Evolutionary conservation across 2,329 filamentous ascomycete species (phyloP).

Genomic region (Paraconiothyrium brasiliense): DNA sequence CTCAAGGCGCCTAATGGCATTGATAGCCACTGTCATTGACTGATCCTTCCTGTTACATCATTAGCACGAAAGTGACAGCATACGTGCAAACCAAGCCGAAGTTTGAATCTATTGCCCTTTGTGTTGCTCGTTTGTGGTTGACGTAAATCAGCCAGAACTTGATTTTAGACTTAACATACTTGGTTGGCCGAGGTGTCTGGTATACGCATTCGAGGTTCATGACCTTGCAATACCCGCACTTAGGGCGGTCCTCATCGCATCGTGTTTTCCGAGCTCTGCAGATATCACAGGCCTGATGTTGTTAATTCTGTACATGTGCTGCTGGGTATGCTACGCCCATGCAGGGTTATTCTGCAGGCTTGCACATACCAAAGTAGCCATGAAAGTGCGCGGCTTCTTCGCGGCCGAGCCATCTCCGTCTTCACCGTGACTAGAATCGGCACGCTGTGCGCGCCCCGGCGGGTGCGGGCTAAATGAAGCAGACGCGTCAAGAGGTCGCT

Average conservation of each 20-base stretch:
- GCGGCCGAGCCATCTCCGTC: slow-evolving; percentile 35
- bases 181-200: slow-evolving; percentile 63
- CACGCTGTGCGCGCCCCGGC: slow-evolving; percentile 29
- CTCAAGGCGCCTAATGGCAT: slow-evolving; percentile 63
- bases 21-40: slow-evolving; percentile 64
- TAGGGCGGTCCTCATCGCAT: slow-evolving; percentile 64
- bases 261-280: slow-evolving; percentile 64
- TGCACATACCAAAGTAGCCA: slow-evolving; percentile 43
- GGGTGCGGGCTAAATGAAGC: slow-evolving; percentile 30
- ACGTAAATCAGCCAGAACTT: background rate
- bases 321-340: background rate
- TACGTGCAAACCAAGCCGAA: background rate
- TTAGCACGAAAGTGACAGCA: background rate
- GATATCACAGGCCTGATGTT: slow-evolving; percentile 60
- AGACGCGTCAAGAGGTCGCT: slow-evolving; percentile 39
- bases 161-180: slow-evolving; percentile 45
- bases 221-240: slow-evolving; percentile 61
- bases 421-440: slow-evolving; percentile 32
- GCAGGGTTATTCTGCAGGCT: background rate
- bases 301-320: slow-evolving; percentile 20
- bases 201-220: slow-evolving; percentile 62
- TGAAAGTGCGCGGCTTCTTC: slow-evolving; percentile 48
- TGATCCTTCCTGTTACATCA: slow-evolving; percentile 58
- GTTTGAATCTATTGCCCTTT: background rate
- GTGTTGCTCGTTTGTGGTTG: no score